These are phyloP conservation scores for Ophiostoma ulmi DNA, from an alignment of 2,329 filamentous ascomycete genomes.

Conservation along the genomic window DNA sequence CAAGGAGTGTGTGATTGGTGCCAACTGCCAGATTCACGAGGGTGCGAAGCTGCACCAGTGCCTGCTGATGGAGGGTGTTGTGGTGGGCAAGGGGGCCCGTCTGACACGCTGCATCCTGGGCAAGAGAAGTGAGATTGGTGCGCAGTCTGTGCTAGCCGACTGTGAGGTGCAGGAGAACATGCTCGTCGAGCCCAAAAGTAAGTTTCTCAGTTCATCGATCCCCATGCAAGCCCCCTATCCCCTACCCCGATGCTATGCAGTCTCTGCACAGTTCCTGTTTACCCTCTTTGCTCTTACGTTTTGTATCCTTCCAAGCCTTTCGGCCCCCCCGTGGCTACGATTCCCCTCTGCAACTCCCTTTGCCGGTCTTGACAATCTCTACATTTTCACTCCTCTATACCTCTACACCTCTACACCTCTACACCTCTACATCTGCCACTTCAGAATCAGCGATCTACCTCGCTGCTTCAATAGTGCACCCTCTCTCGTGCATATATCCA, in stretches of 20 bases:
- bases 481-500: background rate
- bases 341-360: background rate
- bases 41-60: conserved; percentile 85
- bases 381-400: background rate
- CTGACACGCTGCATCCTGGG: conserved; percentile 85
- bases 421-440: background rate
- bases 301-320: background rate
- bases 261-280: background rate
- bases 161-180: conserved; percentile 91
- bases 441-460: background rate
- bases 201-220: conserved; percentile 34
- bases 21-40: conserved; percentile 77
- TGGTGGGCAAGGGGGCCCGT: conserved; percentile 77
- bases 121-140: conserved; percentile 74
- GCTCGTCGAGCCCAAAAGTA: conserved; percentile 72
- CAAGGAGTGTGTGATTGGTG: conserved; percentile 84
- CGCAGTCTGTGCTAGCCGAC: conserved; percentile 71
- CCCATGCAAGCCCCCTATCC: background rate
- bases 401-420: background rate
- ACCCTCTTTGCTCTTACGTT: background rate
- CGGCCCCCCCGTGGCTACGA: background rate
- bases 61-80: conserved; percentile 85
- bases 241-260: background rate
- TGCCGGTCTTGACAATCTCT: background rate
- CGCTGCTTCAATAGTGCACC: background rate